Percentiles rank a stretch among this genome's conserved stretches.
Conservation (phyloP, 345 rosid genomes). For the Nephelium lappaceum region DNA sequence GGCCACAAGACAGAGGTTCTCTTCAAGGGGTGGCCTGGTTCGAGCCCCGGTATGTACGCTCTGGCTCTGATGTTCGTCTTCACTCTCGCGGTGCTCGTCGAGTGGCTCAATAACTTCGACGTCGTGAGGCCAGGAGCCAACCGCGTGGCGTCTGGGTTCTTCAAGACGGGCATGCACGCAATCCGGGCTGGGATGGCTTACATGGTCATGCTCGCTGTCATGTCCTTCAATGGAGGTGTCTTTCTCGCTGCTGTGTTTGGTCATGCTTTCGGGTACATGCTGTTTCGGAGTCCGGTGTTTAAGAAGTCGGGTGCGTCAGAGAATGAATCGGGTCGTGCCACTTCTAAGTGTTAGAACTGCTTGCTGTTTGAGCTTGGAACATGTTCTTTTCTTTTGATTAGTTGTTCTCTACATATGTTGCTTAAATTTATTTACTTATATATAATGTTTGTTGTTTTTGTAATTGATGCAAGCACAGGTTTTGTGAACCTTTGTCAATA, state of each 20-base stretch:
- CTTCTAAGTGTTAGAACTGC: conserved; percentile 10
- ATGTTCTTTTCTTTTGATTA: background rate
- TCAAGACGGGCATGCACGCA: conserved; percentile 51
- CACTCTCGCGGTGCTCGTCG: conserved; percentile 54
- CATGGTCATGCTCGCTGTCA: conserved; percentile 78
- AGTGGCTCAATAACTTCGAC: conserved; percentile 51
- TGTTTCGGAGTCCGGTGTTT: conserved; percentile 58
- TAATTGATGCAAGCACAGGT: too few species aligned
- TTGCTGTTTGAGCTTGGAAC: too few species aligned
- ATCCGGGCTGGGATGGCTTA: conserved; percentile 62
- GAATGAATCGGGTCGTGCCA: conserved; percentile 18
- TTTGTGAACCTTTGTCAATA: background rate
- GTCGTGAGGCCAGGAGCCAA: conserved; percentile 51
- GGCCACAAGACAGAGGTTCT: conserved; percentile 61
- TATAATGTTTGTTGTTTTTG: background rate
- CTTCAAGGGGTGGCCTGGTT: conserved; percentile 82
- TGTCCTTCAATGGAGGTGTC: conserved; percentile 82
- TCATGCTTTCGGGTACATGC: conserved; percentile 67
- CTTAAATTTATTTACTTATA: too few species aligned
- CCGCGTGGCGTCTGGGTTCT: conserved; percentile 52
- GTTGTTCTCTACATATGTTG: background rate
- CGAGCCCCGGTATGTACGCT: conserved; percentile 63
- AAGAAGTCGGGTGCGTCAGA: conserved; percentile 41
- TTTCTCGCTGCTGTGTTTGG: conserved; percentile 69
- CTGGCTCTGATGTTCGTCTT: conserved; percentile 66